Conservation (phyloP, 106 monocot genomes). For the Phalaenopsis equestris region DNA sequence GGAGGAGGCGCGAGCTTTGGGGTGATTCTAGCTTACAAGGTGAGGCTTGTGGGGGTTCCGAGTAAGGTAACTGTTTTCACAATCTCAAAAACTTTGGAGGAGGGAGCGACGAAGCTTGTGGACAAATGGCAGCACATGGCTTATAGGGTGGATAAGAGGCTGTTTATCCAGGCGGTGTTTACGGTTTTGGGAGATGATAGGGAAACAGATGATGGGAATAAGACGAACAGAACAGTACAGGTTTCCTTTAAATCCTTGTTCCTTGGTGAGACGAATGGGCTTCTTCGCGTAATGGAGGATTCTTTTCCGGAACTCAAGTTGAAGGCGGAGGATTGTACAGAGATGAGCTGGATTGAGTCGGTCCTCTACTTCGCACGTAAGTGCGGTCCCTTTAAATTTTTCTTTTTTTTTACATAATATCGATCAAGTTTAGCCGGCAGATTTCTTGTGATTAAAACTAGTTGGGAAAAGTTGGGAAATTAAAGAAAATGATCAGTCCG, state of each 20-base stretch:
- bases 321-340: constrained; percentile 15
- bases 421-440: too few relatives aligned
- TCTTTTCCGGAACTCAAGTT: constrained; percentile 30
- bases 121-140: constrained; percentile 1
- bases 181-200: background rate
- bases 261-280: constrained; percentile 14
- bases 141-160: background rate
- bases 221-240: background rate
- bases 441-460: too few relatives aligned
- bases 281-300: constrained; percentile 15
- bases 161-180: background rate
- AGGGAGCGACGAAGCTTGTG: background rate
- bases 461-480: too few relatives aligned
- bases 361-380: constrained; percentile 9
- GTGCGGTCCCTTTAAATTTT: too few relatives aligned
- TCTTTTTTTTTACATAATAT: too few relatives aligned
- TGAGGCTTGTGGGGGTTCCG: constrained; percentile 27
- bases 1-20: constrained; percentile 47
- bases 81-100: background rate
- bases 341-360: constrained; percentile 36
- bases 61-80: constrained; percentile 4
- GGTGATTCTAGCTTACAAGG: constrained; percentile 31
- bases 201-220: too few relatives aligned
- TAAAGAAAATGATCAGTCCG: too few relatives aligned
- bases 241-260: constrained; percentile 20